These are phyloP conservation scores for Alnus rubra DNA, from an alignment of 306 rosid genomes.

Conservation along the genomic window DNA sequence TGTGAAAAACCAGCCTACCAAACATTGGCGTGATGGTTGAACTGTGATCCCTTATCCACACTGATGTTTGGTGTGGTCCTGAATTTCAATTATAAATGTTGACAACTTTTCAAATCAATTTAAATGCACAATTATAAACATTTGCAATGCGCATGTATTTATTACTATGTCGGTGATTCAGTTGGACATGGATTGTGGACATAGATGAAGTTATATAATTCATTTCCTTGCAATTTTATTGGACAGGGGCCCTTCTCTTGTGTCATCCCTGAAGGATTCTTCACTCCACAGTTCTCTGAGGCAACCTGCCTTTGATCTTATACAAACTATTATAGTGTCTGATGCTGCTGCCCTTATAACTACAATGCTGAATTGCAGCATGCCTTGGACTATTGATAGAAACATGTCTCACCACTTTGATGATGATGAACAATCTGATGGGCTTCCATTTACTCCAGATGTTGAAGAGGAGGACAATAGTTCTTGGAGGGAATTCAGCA, in stretches of 20 bases:
- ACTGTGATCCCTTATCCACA: neutral
- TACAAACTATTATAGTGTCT: constrained; percentile 74
- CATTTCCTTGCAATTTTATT: constrained; percentile 37
- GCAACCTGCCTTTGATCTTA: constrained; percentile 96
- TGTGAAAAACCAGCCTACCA: neutral
- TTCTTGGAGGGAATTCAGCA: constrained; percentile 71
- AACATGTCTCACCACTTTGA: constrained; percentile 42
- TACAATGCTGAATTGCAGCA: constrained; percentile 50
- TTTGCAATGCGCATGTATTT: neutral
- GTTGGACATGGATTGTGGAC: constrained; percentile 24
- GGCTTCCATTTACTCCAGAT: constrained; percentile 37
- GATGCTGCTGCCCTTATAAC: constrained; percentile 81
- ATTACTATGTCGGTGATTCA: constrained; percentile 7
- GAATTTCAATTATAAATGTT: neutral
- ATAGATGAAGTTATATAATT: constrained; percentile 27
- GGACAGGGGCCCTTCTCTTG: constrained; percentile 94
- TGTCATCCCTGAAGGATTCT: constrained; percentile 85
- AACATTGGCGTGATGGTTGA: neutral
- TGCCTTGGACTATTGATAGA: constrained; percentile 36
- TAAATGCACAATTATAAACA: neutral
- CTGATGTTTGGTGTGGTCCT: neutral
- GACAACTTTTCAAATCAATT: neutral
- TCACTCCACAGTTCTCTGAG: constrained; percentile 89
- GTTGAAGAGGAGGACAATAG: constrained; percentile 53
- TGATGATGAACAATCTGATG: constrained; percentile 50